Evolutionary conservation across 352 stramenopile genomes (phyloP), one percentile per base, ranked within the genome.

Genomic region (Blastocystis sp.): DNA sequence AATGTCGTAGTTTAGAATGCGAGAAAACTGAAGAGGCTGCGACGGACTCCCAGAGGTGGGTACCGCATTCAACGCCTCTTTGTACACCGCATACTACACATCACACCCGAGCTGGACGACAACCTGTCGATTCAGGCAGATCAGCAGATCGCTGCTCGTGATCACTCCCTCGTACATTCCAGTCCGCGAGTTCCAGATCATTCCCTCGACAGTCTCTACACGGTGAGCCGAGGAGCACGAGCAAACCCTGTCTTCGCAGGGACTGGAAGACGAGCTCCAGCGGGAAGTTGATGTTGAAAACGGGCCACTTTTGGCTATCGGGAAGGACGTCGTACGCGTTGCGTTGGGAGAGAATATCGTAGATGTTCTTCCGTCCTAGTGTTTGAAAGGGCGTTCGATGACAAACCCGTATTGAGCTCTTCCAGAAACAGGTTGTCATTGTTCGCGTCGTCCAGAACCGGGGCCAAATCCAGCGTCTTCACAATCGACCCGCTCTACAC

Each of bases 101-200:
- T 85, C 26, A 85, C 1, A 19, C 12, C 4, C 13, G 13, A 1
- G 21, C 19, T 39, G 29, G 6, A 37, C 35, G 1, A 26, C 29
- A 10, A 69, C 51, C 51, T 85, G 74, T 29, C 60, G 55, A 51
- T 85, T 85, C 45, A 85, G 60, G 51, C 45, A 67, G 26, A 85
- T 67, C n/a, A 85, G 74, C 33, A 85, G 60, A 85, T 85, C 74
- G 45, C 74, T 85, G 74, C 74, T 85, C 1, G 74, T 85, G 37
- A 85, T 85, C n/a, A 85, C 55, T 29, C 74, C 74, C 55, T 85
- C 74, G 45, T 85, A 85, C 33, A 62, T 70, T 31, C 61, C 74
- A 16, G 74, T 85, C 2, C 66, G 65, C n/a, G 74, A 31, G 66
- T 85, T 67, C 74, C 74, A 85, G 24, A 85, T 85, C 1, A 85